These are phyloP conservation scores for Filobasidium wieringae DNA, from an alignment of 768 basidiomycete species.

Conservation along the genomic window DNA sequence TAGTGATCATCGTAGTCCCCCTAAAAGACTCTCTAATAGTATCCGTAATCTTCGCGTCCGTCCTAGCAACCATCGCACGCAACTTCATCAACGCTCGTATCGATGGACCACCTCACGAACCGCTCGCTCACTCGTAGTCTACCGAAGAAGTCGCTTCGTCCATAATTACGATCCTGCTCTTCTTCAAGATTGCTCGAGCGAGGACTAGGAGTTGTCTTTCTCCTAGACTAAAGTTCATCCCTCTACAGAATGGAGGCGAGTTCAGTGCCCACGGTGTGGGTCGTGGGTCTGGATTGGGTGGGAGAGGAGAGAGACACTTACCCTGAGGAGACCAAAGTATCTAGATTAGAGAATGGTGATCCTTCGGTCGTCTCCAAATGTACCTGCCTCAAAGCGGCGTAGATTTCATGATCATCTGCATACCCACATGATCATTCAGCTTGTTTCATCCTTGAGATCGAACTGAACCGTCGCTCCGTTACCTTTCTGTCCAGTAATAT, in stretches of 20 bases:
- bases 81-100: constrained; percentile 6
- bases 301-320: no score
- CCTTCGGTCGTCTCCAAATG: constrained; percentile 22
- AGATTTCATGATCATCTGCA: constrained; percentile 31
- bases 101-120: neutral
- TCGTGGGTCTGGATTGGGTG: no score
- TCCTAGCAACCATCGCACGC: no score
- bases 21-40: constrained; percentile 33
- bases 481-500: constrained; percentile 27
- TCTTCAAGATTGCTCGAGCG: constrained; percentile 32
- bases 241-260: neutral
- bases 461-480: neutral
- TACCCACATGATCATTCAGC: neutral
- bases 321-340: constrained; percentile 32
- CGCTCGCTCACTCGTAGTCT: constrained; percentile 31
- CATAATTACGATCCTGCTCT: constrained; percentile 34
- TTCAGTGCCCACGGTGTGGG: neutral
- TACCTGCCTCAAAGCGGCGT: constrained; percentile 29
- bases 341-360: constrained; percentile 24
- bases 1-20: constrained; percentile 33
- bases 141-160: constrained; percentile 38
- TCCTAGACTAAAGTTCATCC: constrained; percentile 31
- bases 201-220: constrained; percentile 37
- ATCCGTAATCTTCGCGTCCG: constrained; percentile 35
- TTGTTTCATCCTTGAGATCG: neutral